Evolutionary conservation across 345 rosid genomes (phyloP), one percentile per base, ranked within the genome.

Genomic region (Camelina laxa): DNA sequence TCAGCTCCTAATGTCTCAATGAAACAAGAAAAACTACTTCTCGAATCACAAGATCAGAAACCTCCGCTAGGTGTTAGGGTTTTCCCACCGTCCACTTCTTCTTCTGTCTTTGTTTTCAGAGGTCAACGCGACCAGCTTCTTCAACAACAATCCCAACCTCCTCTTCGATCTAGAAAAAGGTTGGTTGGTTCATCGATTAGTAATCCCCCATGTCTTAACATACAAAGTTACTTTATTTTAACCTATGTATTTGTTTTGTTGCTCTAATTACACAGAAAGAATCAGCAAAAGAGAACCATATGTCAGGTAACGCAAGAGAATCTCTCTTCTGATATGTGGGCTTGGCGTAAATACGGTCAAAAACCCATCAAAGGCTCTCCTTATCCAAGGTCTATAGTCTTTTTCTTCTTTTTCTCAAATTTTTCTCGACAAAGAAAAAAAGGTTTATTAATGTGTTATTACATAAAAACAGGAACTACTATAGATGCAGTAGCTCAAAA

Each of bases 311-410:
- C 87, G 30, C 93, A 80, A 42, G 96, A 89, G 77, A 85, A 89
- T 65, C 88, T 94, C 66, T 83, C 90, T 13, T 75, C 85, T 65
- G 98, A 94, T 84, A 72, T 84, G 67, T 94, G 98, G 98, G 90
- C 97, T 51, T 94, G 98, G 98, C 86, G 98, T 8, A 94, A 94
- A 56, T 94, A 94, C 73, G 98, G 98, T 4, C 97, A 94, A 60
- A 94, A 94, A 79, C 98, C 97, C 70, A 94, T 94, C 78, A 94
- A 91, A 80, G 96, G 97, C 38, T 89, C 97, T 16, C 96, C 97
- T 6, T 88, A 86, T 67, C 98, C 97, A 19, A 89, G 97, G 97
- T 16, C n/a, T 24, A 24, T 21, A 19, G 9, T 9, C 47, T 54
- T 30, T 27, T 21, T 20, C 10, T 12, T 13, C 30, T 41, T 70